A percentile compares a stretch with the other conserved stretches of the same genome.
phyloP scores from a whole-genome alignment of 2,329 filamentous ascomycete genomes.

The Cryphonectria parasitica region DNA sequence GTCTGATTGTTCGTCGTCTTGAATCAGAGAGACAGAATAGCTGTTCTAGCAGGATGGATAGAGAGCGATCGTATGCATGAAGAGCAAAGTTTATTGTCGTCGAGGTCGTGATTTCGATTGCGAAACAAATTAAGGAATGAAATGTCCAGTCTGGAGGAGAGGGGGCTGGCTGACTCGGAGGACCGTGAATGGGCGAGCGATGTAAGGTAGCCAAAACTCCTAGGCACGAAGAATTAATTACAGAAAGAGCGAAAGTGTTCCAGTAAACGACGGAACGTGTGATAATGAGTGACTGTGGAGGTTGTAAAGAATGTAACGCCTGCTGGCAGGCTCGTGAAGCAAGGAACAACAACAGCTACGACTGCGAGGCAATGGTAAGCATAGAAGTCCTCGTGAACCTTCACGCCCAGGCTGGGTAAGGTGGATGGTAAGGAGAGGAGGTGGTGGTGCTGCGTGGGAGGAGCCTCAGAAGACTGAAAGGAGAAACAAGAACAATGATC shows the following conservation, averaged over 20 bases:
- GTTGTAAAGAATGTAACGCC: constrained; percentile 60
- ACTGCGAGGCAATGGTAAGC: constrained; percentile 19
- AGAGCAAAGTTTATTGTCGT: constrained; percentile 22
- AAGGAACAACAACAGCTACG: constrained; percentile 21
- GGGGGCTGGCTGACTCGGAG: constrained; percentile 3
- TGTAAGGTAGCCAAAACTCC: constrained; percentile 14
- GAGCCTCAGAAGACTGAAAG: constrained; percentile 23
- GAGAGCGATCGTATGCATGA: constrained; percentile 21
- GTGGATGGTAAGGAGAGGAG: constrained; percentile 27
- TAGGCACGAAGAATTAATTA: constrained; percentile 18
- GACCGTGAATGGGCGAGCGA: constrained; percentile 7
- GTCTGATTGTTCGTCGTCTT: background rate
- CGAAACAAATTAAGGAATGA: background rate
- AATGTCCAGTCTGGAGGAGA: background rate
- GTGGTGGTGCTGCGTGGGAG: constrained; percentile 25
- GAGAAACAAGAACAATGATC: constrained; percentile 27
- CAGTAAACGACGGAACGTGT: constrained; percentile 24
- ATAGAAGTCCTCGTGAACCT: constrained; percentile 30
- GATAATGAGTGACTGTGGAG: constrained; percentile 40
- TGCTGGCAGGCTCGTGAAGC: constrained; percentile 54
- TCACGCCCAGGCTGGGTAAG: constrained; percentile 27
- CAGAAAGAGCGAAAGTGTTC: constrained; percentile 28
- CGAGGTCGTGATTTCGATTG: constrained; percentile 24
- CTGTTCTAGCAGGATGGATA: constrained; percentile 10
- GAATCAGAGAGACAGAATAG: background rate